Evolutionary conservation across 768 basidiomycete genomes (phyloP), one percentile per base, ranked within the genome.

Genomic region (Suillus discolor): DNA sequence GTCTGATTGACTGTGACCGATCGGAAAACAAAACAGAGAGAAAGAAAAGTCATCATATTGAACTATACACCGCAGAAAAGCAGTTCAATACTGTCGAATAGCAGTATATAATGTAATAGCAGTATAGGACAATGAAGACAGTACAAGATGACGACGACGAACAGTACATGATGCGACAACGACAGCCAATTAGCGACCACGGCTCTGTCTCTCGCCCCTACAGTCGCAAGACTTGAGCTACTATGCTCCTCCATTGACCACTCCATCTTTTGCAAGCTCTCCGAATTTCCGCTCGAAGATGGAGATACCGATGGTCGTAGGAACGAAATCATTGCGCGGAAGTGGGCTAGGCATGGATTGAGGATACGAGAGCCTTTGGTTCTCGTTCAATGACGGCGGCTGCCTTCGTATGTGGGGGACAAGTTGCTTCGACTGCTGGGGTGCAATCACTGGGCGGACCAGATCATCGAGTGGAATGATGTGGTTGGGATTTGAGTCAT

Each of bases 391-490:
- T 34, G 49, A 15, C 9, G 57, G 49, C 15, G 23, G 54, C 45
- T 49, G 65, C 34, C 18, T 68, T 53, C 38, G 69, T 23, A 78
- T 62, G 3, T 71, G 54, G 38, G 73, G n/a, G 18, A 64, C 62
- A 6, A 70, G 5, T 12, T 18, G 13, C 6, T 31, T 59, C 47
- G 41, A 41, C 25, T 4, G 18, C 15, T 5, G 59, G 64, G 23
- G 38, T 0, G 11, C 38, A 6, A 20, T 54, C 39, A 8, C 66
- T n/a, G 4, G 7, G 11, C 53, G 45, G 25, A 66, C 42, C n/a
- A 79, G 67, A 62, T 76, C 63, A 6, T 70, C 68, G 36, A 81
- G 71, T 28, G 62, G 42, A 16, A 74, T 68, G 1, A 63, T 65
- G 28, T 68, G 13, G 3, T 62, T 64, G 15, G n/a, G 57, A 12